Conservation (phyloP, 1,284 basidiomycete genomes). For the Boletellus sp. region DNA sequence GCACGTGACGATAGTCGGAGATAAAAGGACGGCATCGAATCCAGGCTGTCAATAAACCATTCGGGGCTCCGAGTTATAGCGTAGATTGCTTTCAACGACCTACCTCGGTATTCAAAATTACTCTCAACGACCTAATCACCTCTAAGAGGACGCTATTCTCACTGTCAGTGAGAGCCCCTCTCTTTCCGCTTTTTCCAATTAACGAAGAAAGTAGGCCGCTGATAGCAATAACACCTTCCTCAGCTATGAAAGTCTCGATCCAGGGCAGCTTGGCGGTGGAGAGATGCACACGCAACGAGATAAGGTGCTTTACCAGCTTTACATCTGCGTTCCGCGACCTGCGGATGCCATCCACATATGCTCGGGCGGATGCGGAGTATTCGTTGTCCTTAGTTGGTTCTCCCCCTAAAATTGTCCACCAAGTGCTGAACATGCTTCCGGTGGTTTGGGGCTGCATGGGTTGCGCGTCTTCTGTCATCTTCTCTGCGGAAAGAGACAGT, state of each 20-base stretch:
- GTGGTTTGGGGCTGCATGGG: conserved; percentile 63
- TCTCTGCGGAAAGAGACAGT: conserved; percentile 26
- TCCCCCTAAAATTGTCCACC: conserved; percentile 66
- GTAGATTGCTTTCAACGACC: conserved; percentile 24
- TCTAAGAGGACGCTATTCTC: conserved; percentile 72
- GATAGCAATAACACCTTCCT: conserved; percentile 66
- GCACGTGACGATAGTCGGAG: conserved; percentile 66
- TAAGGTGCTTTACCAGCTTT: conserved; percentile 73
- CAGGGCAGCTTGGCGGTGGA: conserved; percentile 79
- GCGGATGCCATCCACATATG: conserved; percentile 59
- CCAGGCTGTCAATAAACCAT: conserved; percentile 49
- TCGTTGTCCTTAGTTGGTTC: conserved; percentile 41
- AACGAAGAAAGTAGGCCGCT: conserved; percentile 53
- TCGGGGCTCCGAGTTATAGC: conserved; percentile 1
- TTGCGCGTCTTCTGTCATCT: conserved; percentile 32
- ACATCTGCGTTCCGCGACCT: conserved; percentile 50
- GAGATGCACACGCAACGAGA: conserved; percentile 81
- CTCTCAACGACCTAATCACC: conserved; percentile 75
- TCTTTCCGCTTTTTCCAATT: conserved; percentile 61
- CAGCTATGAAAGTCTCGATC: conserved; percentile 74
- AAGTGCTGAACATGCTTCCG: conserved; percentile 71
- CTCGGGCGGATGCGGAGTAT: conserved; percentile 47
- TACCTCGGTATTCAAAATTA: conserved; percentile 83
- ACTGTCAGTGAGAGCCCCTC: conserved; percentile 54
- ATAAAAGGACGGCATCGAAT: conserved; percentile 66